Evolutionary conservation across 257 asterid species (phyloP), one percentile per base, ranked within the genome.

Genomic region (Linderniella brevidens): DNA sequence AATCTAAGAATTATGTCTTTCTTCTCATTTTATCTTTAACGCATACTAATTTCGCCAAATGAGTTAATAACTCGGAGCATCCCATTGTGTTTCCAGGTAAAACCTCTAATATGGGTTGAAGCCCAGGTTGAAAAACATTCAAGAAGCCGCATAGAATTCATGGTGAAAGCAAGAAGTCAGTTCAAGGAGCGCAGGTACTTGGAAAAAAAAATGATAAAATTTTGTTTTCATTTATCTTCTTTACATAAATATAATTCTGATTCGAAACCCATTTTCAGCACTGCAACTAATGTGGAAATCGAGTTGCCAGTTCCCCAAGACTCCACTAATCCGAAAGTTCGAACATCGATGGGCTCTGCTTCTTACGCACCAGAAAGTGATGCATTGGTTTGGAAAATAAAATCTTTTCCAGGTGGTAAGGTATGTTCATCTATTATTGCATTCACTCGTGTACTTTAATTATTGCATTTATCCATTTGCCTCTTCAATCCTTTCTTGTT

Each of bases 401-500:
- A 90, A 67, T 90, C 99, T 59, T 90, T 90, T 58, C 95, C 99
- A 4, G 99, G 99, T 75, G 99, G 96, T 46, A 90, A 90, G 94
- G 99, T 86, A 58, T 52, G 67, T 49, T 25, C 32, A 11, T 57
- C 42, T 9, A 48, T 29, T 38, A 36, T 9, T 35, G 2, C 19
- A 0, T 46, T 9, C 36, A 6, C 5, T 17, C 25, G 35, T 18
- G 19, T 16, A 15, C 48, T 12, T 46, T 16, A 7, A 17, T 5
- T 29, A 15, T 46, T 2, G 1, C 25, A 18, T 18, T 17, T 46
- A 8, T 9, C 35, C 3, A 9, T 16, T 46, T 17, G 19, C 18
- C 12, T 7, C 47, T 11, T 46, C 11, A 9, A 11, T 17, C 17
- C 12, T 51, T 12, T 15, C 17, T 51, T 17, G 18, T 16, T 25